phyloP scores from a whole-genome alignment of 495 filamentous ascomycete species.

The Penicillium bialowiezense region DNA sequence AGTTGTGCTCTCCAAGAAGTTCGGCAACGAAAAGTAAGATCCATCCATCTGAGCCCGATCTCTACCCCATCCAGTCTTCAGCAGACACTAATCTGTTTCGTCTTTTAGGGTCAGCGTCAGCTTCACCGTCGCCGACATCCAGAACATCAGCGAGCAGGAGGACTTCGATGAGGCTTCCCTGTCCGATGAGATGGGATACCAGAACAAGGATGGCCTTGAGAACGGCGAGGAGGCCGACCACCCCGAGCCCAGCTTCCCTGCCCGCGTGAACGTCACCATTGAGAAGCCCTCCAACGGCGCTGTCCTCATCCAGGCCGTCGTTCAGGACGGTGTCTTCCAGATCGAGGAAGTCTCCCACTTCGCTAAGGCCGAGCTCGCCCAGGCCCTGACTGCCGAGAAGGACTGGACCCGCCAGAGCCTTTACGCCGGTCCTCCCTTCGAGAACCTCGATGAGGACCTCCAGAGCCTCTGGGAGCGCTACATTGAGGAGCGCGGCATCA shows the following conservation, averaged over 20 bases:
- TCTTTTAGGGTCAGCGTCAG: conserved; percentile 73
- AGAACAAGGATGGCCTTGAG: conserved; percentile 40
- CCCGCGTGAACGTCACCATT: conserved; percentile 79
- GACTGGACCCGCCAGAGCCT: conserved; percentile 68
- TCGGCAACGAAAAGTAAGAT: conserved; percentile 77
- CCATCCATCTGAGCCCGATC: conserved; percentile 7
- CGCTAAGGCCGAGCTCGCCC: conserved; percentile 66
- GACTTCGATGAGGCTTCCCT: conserved; percentile 47
- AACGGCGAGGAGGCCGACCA: conserved; percentile 56
- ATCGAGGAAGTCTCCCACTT: conserved; percentile 93
- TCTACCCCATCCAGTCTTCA: no score
- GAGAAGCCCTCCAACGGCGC: conserved; percentile 81
- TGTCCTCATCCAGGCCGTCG: conserved; percentile 80
- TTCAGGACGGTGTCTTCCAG: conserved; percentile 81
- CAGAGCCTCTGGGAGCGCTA: conserved; percentile 90
- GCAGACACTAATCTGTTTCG: conserved; percentile 8
- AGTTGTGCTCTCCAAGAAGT: conserved; percentile 76
- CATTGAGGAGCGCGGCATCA: conserved; percentile 90
- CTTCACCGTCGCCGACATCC: conserved; percentile 91
- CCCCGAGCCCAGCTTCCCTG: conserved; percentile 66
- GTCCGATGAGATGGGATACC: conserved; percentile 47
- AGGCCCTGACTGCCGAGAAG: conserved; percentile 60
- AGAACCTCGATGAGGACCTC: conserved; percentile 92
- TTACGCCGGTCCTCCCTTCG: conserved; percentile 91
- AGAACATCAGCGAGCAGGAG: conserved; percentile 63